These are phyloP conservation scores for Backusella parvicylindrica DNA, from an alignment of 192 early-diverging fungal species.

Conservation along the genomic window DNA sequence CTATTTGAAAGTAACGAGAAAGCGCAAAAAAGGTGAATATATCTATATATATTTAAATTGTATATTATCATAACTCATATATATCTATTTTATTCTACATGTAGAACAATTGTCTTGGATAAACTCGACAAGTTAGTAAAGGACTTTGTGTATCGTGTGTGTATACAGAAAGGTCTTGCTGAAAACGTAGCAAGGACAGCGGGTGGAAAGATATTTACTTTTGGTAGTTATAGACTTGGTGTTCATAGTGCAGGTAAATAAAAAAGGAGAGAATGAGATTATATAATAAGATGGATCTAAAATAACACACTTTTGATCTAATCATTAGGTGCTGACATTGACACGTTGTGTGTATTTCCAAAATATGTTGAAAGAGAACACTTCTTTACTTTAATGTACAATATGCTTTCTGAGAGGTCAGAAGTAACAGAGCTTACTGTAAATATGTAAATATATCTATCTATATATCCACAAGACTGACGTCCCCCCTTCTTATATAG, in stretches of 20 bases:
- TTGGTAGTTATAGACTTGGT: slow-evolving; percentile 93
- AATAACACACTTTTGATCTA: neutral
- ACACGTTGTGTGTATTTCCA: slow-evolving; percentile 95
- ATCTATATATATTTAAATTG: neutral
- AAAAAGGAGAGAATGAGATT: neutral
- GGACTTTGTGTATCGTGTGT: slow-evolving; percentile 82
- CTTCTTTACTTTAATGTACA: slow-evolving; percentile 88
- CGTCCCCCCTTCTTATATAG: slow-evolving; percentile 16
- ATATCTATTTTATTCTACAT: neutral
- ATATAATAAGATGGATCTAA: neutral
- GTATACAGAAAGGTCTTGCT: slow-evolving; percentile 62
- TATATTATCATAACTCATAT: neutral
- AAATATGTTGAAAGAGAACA: slow-evolving; percentile 85
- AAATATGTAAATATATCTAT: neutral
- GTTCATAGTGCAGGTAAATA: slow-evolving; percentile 83
- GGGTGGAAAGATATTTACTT: slow-evolving; percentile 98
- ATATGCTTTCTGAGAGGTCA: slow-evolving; percentile 67
- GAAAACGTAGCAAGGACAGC: slow-evolving; percentile 78
- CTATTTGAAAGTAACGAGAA: slow-evolving; percentile 89
- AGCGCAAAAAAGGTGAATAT: slow-evolving; percentile 68
- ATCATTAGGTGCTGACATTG: slow-evolving; percentile 84
- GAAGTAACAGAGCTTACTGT: slow-evolving; percentile 88
- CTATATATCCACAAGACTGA: neutral
- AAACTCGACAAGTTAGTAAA: slow-evolving; percentile 85
- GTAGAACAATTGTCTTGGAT: slow-evolving; percentile 78